phyloP scores from a whole-genome alignment of 306 rosid genomes.

The Medicago truncatula region MtrunA17r5.0-ANR NC_053044.1:51346001-51346500 shows the following conservation, averaged over 20 bases:
- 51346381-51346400: not conserved
- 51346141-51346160: not conserved
- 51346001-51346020: no score
- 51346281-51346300: not conserved
- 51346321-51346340: conserved; percentile 1
- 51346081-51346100: not conserved
- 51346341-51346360: not conserved
- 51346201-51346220: not conserved
- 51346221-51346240: not conserved
- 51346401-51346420: conserved; percentile 39
- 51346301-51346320: not conserved
- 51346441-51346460: conserved; percentile 52
- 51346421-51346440: conserved; percentile 51
- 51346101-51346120: not conserved
- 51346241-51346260: not conserved
- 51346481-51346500: not conserved
- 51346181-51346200: not conserved
- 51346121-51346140: not conserved
- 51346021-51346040: no score
- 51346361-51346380: not conserved
- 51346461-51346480: conserved; percentile 37
- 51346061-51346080: conserved; percentile 3
- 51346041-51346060: not conserved
- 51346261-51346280: not conserved
- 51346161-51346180: not conserved